phyloP scores from a whole-genome alignment of 371 early-diverging fungal genomes.

The Actinomortierella ambigua region DNA sequence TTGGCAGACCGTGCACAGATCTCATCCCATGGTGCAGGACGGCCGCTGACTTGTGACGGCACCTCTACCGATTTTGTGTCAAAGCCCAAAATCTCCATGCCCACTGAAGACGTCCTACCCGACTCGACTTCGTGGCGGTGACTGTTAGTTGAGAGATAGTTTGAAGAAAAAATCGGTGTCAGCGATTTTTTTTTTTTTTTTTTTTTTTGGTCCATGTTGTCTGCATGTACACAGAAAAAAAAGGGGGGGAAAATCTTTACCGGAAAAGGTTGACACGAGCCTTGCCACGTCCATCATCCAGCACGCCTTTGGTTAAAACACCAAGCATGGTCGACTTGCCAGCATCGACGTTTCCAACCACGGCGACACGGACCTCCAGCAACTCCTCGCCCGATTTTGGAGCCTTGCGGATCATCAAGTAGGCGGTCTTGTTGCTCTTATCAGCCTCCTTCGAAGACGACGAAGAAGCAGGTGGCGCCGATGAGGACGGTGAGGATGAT shows the following conservation, averaged over 20 bases:
- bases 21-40: constrained; percentile 82
- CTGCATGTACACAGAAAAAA: not conserved
- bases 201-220: no score
- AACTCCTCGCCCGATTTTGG: constrained; percentile 76
- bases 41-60: constrained; percentile 57
- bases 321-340: constrained; percentile 86
- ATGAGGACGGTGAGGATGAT: constrained; percentile 7
- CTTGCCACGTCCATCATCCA: constrained; percentile 94
- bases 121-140: constrained; percentile 94
- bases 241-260: constrained; percentile 19
- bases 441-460: constrained; percentile 8
- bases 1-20: constrained; percentile 79
- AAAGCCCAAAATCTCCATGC: constrained; percentile 90
- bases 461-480: constrained; percentile 10
- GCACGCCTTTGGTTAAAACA: constrained; percentile 84
- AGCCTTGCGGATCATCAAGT: constrained; percentile 72
- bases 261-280: constrained; percentile 88
- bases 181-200: no score
- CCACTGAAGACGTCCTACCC: constrained; percentile 91
- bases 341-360: constrained; percentile 86
- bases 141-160: constrained; percentile 22
- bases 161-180: no score
- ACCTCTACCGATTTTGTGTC: constrained; percentile 66
- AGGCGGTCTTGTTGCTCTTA: constrained; percentile 43
- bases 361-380: constrained; percentile 87